A percentile compares a stretch with the other conserved stretches of the same genome.
Conservation (phyloP, 2,329 filamentous ascomycete genomes). For the Cadophora sp. region DNA sequence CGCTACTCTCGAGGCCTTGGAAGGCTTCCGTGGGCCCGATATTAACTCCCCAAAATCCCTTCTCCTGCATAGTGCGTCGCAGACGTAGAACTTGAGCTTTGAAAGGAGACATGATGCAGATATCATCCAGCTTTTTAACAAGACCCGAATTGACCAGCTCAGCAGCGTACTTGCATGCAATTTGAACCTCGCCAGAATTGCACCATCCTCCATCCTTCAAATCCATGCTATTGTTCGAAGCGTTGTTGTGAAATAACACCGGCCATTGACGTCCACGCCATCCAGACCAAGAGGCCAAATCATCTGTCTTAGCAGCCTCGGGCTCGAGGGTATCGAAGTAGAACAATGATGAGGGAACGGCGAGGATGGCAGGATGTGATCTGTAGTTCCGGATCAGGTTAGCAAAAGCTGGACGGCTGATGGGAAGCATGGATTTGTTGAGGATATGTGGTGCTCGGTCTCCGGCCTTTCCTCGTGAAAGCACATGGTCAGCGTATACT, state of each 20-base stretch:
- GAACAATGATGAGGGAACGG: slow-evolving; percentile 33
- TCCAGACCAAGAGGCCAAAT: slow-evolving; percentile 27
- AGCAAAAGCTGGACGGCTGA: slow-evolving; percentile 32
- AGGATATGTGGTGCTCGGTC: slow-evolving; percentile 23
- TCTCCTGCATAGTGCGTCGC: slow-evolving; percentile 19
- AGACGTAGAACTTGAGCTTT: slow-evolving; percentile 34
- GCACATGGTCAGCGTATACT: slow-evolving; percentile 32
- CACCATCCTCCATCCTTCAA: slow-evolving; percentile 33
- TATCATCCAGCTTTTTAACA: slow-evolving; percentile 27
- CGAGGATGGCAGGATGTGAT: slow-evolving; percentile 37
- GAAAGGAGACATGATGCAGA: slow-evolving; percentile 37
- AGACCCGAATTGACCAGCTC: slow-evolving; percentile 24
- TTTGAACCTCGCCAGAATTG: slow-evolving; percentile 29
- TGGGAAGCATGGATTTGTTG: slow-evolving; percentile 31
- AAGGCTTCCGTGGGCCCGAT: slow-evolving; percentile 34
- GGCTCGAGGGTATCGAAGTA: slow-evolving; percentile 33
- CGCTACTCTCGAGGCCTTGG: slow-evolving; percentile 31
- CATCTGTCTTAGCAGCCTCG: slow-evolving; percentile 28
- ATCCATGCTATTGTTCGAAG: slow-evolving; percentile 30
- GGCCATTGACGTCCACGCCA: slow-evolving; percentile 33
- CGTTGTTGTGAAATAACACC: slow-evolving; percentile 31
- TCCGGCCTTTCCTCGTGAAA: slow-evolving; percentile 30
- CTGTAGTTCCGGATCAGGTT: slow-evolving; percentile 37
- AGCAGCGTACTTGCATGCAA: slow-evolving; percentile 31
- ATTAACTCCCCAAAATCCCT: slow-evolving; percentile 29